phyloP scores from a whole-genome alignment of 108 stramenopile species.

The Cylindrotheca fusiformis region DNA sequence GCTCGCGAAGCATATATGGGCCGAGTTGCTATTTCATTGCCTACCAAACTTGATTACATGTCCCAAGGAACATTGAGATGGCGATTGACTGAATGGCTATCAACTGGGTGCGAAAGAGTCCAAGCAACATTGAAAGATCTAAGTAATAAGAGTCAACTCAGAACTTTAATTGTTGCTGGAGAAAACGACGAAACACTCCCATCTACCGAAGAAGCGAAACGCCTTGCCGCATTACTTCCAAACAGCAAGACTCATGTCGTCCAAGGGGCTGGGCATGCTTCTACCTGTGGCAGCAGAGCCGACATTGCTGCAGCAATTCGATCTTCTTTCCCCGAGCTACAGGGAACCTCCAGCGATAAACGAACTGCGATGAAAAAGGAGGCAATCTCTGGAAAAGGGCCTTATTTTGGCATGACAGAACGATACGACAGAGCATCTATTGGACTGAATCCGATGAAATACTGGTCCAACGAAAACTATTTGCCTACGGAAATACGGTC shows the following conservation, averaged over 20 bases:
- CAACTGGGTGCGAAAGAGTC: slow-evolving; percentile 47
- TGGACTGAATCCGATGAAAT: slow-evolving; percentile 68
- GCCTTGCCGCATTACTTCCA: slow-evolving; percentile 44
- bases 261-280: slow-evolving; percentile 80
- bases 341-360: not conserved
- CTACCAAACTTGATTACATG: slow-evolving; percentile 66
- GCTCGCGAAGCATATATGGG: slow-evolving; percentile 86
- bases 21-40: slow-evolving; percentile 68
- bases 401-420: slow-evolving; percentile 65
- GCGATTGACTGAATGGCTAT: slow-evolving; percentile 75
- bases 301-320: slow-evolving; percentile 66
- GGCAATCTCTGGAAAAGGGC: slow-evolving; percentile 30
- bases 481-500: not conserved
- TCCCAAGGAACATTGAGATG: slow-evolving; percentile 70
- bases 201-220: slow-evolving; percentile 68
- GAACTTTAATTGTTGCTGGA: slow-evolving; percentile 74
- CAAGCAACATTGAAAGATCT: slow-evolving; percentile 14
- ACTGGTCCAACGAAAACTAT: slow-evolving; percentile 60
- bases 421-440: slow-evolving; percentile 67
- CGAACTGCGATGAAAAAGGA: slow-evolving; percentile 40
- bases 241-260: slow-evolving; percentile 61
- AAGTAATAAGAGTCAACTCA: slow-evolving; percentile 17
- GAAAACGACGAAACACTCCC: slow-evolving; percentile 79
- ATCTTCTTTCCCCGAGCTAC: slow-evolving; percentile 46
- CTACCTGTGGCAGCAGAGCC: slow-evolving; percentile 74